Conservation (phyloP, 805 yeast genomes). For the Wickerhamomyces canadensis region DNA sequence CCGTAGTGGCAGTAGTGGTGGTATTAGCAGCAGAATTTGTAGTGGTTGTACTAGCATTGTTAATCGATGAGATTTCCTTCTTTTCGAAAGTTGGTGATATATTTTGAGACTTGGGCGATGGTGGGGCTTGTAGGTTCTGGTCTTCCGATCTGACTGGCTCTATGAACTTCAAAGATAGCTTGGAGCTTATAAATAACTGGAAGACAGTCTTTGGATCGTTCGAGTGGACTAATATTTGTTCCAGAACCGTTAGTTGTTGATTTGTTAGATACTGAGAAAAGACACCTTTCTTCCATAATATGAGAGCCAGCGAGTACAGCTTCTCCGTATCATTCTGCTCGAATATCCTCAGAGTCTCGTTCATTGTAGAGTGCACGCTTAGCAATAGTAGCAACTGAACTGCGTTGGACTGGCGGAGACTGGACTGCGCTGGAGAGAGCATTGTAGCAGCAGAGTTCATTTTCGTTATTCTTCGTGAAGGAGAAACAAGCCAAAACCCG, state of each 20-base stretch:
- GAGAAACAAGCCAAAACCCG: background rate
- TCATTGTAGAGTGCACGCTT: slow-evolving; percentile 3
- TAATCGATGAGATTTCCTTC: slow-evolving; percentile 1
- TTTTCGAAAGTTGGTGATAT: background rate
- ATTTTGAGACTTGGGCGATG: background rate
- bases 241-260: slow-evolving; percentile 49
- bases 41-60: slow-evolving; percentile 1
- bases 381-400: background rate
- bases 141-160: slow-evolving; percentile 4
- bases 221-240: slow-evolving; percentile 35
- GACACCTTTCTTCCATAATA: slow-evolving; percentile 27
- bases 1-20: no score
- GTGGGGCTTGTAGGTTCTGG: background rate
- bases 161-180: slow-evolving; percentile 22
- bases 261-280: slow-evolving; percentile 47
- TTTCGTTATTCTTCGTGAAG: background rate
- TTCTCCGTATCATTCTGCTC: slow-evolving; percentile 22
- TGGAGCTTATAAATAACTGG: slow-evolving; percentile 37
- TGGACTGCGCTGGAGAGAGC: no score
- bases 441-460: background rate
- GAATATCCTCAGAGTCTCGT: slow-evolving; percentile 18
- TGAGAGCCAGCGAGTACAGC: slow-evolving; percentile 19
- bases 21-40: no score
- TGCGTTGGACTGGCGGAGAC: background rate
- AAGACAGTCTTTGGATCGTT: slow-evolving; percentile 29